Percentiles rank a stretch among this genome's conserved stretches.
Evolutionary conservation across 1,284 basidiomycete species (phyloP).

Genomic region (Sanghuangporus weigelae): DNA sequence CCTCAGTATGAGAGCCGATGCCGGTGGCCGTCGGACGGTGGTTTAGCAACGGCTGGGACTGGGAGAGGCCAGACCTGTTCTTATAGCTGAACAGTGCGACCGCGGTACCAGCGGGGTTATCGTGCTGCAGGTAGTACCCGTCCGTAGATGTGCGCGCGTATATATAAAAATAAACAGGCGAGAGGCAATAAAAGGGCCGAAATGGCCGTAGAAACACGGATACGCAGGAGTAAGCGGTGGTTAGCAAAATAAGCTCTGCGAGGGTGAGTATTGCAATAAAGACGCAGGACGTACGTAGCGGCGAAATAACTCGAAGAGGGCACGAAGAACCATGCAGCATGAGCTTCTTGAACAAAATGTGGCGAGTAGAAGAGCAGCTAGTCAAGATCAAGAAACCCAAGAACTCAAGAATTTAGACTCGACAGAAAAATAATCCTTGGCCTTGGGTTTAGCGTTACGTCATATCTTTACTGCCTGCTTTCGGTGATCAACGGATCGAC

Average conservation of each 20-base stretch:
- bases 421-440: no score
- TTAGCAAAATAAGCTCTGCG: background rate
- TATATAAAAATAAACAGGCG: background rate
- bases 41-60: background rate
- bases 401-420: no score
- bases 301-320: conserved; percentile 16
- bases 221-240: background rate
- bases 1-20: background rate
- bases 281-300: conserved; percentile 14
- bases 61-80: background rate
- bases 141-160: background rate
- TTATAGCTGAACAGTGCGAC: conserved; percentile 15
- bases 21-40: background rate
- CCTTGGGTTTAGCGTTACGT: background rate
- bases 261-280: background rate
- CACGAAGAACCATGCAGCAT: conserved; percentile 16
- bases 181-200: background rate
- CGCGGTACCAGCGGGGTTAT: conserved; percentile 16
- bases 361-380: background rate
- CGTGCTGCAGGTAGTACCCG: conserved; percentile 2
- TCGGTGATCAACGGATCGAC: background rate
- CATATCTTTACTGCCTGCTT: background rate
- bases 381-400: no score
- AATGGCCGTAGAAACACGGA: background rate
- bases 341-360: background rate